A percentile compares a stretch with the other conserved stretches of the same genome.
phyloP scores from a whole-genome alignment of 2,329 filamentous ascomycete genomes.

The Akanthomyces muscarius region DNA sequence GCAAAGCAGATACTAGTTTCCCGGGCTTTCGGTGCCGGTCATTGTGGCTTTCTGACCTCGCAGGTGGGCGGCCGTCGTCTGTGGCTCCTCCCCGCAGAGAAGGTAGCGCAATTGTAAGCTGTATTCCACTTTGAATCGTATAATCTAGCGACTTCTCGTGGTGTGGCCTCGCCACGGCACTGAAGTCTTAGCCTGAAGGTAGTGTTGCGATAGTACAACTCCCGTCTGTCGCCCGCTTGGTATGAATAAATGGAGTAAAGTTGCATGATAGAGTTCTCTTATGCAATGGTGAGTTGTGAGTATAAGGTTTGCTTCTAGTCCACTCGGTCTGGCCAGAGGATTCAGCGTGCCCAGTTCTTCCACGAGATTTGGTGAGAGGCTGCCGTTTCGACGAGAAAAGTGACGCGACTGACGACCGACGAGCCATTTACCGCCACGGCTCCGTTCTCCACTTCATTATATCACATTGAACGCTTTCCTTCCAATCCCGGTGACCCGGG shows the following conservation, averaged over 20 bases:
- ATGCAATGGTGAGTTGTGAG: neutral
- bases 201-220: neutral
- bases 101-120: no score
- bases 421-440: constrained; percentile 1
- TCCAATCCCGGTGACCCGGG: neutral
- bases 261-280: neutral
- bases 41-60: neutral
- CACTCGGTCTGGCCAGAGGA: neutral
- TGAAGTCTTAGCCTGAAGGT: neutral
- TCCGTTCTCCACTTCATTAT: neutral
- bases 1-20: neutral
- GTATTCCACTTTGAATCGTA: neutral
- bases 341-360: neutral
- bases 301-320: neutral
- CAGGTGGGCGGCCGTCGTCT: neutral
- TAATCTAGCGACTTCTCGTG: neutral
- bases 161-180: neutral
- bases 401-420: neutral
- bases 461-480: neutral
- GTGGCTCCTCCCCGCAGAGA: neutral
- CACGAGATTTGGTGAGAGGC: neutral
- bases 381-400: neutral
- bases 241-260: neutral
- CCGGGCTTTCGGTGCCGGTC: neutral
- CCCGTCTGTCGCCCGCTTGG: neutral